Base-by-base conservation (phyloP, 2,329 filamentous ascomycete species). In the Fusarium sp. region DNA sequence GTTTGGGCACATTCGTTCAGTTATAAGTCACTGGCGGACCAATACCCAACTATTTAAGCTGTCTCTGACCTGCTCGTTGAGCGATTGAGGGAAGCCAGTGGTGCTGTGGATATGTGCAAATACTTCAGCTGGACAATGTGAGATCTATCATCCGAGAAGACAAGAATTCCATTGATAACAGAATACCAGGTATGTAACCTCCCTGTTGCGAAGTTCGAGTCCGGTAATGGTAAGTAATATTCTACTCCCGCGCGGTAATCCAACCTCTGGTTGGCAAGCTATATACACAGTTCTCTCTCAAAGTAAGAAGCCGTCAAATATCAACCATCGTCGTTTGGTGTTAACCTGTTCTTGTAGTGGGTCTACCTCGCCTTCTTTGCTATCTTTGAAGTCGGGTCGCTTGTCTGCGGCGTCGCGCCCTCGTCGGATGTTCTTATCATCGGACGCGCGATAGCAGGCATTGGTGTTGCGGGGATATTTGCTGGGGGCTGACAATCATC, bases 261-360 rank as follows among this genome's bases (percentile, higher is more conserved):
- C 39, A 41, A 15, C 39, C 39, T n/a, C 22, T 41, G 22, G 39
- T 41, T n/a, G 39, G 39, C 39, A 41, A 41, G 22, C 13, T 41
- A 41, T 41, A 41, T 41, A 41, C 39, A n/a, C 22, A 41, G 39
- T 41, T 41, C 39, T 41, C 22, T 41, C 22, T 41, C 13, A 41
- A 41, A 41, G 39, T 41, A 41, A 15, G 22, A 10, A 41, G 39
- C 39, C 13, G 2, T 9, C 39, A n/a, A 10, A 15, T 6, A n/a
- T n/a, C 22, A 41, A n/a, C 22, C 22, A 41, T 41, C 39, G 2
- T 0, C 1, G 1, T 22, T n/a, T 4, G 15, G 13, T 15, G 22
- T n/a, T n/a, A 22, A 41, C 8, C 3, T 41, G 13, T 41, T n/a
- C 13, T n/a, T n/a, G 0, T 6, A 41, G 22, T 41, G 39, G 39